Evolutionary conservation across 257 asterid genomes (phyloP).

Genomic region (Nicotiana obtusifolia): DNA sequence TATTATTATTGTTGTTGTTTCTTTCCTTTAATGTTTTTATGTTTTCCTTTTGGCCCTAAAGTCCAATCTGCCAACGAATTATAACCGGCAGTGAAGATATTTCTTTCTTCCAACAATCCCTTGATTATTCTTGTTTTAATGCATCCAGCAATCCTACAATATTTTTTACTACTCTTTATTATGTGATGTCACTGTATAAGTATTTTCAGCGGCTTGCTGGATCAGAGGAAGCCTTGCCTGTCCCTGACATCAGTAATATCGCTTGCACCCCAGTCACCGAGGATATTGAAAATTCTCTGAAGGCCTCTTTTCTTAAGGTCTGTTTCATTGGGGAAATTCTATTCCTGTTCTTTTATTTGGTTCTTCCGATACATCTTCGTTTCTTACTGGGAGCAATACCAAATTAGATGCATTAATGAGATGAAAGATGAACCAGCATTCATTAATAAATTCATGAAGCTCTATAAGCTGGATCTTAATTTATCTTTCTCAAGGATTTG

Average conservation of each 20-base stretch:
- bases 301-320: conserved; percentile 75
- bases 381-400: not conserved
- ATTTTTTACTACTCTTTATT: not conserved
- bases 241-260: conserved; percentile 36
- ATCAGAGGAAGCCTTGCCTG: conserved; percentile 76
- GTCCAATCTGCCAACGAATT: not conserved
- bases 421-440: not conserved
- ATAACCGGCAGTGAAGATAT: not conserved
- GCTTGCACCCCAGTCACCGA: conserved; percentile 26
- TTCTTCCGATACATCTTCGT: not conserved
- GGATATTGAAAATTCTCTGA: conserved; percentile 56
- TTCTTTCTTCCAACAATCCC: not conserved
- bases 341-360: conserved; percentile 8
- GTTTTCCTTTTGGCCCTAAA: not conserved
- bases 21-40: not conserved
- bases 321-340: conserved; percentile 9
- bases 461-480: not conserved
- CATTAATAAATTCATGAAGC: not conserved
- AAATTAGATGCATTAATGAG: not conserved
- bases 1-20: not conserved
- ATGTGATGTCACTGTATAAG: not conserved
- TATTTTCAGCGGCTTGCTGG: conserved; percentile 75
- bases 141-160: not conserved
- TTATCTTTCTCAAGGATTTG: not conserved
- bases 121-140: not conserved